Base-by-base conservation (phyloP, 2,329 filamentous ascomycete genomes). In the Waltergamsia citrina region DNA sequence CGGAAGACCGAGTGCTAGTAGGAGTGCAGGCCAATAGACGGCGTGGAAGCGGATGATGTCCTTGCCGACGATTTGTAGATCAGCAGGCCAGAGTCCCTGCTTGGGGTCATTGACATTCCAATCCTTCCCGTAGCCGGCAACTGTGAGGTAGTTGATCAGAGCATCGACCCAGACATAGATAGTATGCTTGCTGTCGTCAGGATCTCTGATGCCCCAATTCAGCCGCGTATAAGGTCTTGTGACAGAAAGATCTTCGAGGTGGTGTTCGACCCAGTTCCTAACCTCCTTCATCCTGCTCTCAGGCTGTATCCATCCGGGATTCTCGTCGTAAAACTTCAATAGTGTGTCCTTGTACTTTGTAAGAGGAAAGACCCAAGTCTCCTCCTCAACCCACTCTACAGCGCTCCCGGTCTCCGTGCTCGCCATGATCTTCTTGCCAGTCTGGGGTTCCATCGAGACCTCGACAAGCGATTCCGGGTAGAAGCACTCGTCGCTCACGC, bases 91-190 rank as follows among this genome's bases (percentile, higher is more conserved):
- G 17, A 84, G 78, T 32, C 71, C 71, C 15, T 61, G 62, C 11
- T 65, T 55, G 16, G 12, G 11, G 7, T 12, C 14, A 14, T 20
- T 7, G 17, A 14, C 15, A 14, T 22, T 10, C 29, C 29, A 32
- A 3, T 29, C 18, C 21, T 18, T 17, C 18, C 56, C 55, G 51
- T 93, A 96, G 11, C 90, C 87, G 2, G 86, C 75, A 41, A 81
- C 85, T 12, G 88, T 94, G 33, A 92, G 62, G 54, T 98, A 98
- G 57, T 95, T 98, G 48, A 96, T 71, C 20, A 98, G 72, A 2
- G 92, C 92, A 59, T 98, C 93, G 1, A 98, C 72, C 33, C 92
- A 98, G 21, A 98, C 93, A 50, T 98, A 98, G 38, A 98, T 90
- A 3, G 88, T 96, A 57, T 96, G 92, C 14, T 66, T 74, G 1